A percentile compares a stretch with the other conserved stretches of the same genome.
Conservation (phyloP, 352 stramenopile genomes). For the Globisporangium alternatum region DNA sequence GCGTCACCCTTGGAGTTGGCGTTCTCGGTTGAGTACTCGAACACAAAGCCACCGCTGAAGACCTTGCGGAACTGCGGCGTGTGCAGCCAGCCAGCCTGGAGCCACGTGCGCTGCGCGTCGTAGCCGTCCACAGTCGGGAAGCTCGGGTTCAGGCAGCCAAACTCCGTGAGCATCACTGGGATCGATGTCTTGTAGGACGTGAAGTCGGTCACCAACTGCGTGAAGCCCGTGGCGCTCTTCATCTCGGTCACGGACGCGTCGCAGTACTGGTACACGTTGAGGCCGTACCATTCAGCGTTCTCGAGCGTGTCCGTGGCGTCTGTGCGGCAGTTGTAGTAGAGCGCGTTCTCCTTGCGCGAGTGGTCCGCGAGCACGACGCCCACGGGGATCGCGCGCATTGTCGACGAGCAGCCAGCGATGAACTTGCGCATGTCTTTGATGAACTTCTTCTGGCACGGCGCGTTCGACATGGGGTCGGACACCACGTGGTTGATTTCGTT, state of each 20-base stretch:
- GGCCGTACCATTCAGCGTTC: conserved; percentile 80
- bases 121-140: conserved; percentile 64
- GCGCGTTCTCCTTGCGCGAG: conserved; percentile 61
- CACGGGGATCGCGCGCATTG: conserved; percentile 72
- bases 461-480: conserved; percentile 37
- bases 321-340: conserved; percentile 87
- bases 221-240: conserved; percentile 46
- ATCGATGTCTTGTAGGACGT: conserved; percentile 52
- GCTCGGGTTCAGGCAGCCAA: conserved; percentile 59
- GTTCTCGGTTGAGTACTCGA: conserved; percentile 82
- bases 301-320: conserved; percentile 66
- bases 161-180: conserved; percentile 81
- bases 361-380: conserved; percentile 62
- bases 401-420: conserved; percentile 39
- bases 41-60: conserved; percentile 72
- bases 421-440: conserved; percentile 80
- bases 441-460: conserved; percentile 89
- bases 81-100: conserved; percentile 57
- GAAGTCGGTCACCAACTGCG: conserved; percentile 62
- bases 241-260: conserved; percentile 34
- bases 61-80: conserved; percentile 37
- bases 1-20: conserved; percentile 43
- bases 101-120: conserved; percentile 61
- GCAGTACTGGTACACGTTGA: conserved; percentile 87
- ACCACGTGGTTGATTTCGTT: conserved; percentile 85